Percentiles rank a stretch among this genome's conserved stretches.
Conservation (phyloP, 2,329 filamentous ascomycete species). For the Fusarium pseudonygamai region DNA sequence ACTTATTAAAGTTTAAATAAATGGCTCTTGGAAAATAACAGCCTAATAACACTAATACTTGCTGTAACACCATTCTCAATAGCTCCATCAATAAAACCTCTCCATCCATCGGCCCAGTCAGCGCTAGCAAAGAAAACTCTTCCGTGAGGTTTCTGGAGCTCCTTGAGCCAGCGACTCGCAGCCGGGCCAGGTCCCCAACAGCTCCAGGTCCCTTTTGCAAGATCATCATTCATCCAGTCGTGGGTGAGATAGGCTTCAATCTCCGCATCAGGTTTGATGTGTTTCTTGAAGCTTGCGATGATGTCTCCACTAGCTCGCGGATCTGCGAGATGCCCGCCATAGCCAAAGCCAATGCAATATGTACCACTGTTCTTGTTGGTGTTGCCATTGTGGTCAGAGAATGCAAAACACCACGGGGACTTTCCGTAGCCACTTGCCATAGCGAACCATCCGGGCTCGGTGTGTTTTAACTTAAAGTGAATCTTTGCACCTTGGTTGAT, state of each 20-base stretch:
- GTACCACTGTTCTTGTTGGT: neutral
- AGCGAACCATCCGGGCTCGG: constrained; percentile 10
- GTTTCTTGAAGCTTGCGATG: neutral
- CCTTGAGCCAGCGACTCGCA: constrained; percentile 11
- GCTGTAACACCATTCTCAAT: constrained; percentile 27
- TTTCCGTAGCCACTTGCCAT: constrained; percentile 7
- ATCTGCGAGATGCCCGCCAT: constrained; percentile 4
- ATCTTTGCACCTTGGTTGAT: constrained; percentile 23
- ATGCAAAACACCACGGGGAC: constrained; percentile 22
- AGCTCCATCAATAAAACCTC: constrained; percentile 38
- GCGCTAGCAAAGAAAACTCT: constrained; percentile 33
- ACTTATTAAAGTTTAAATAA: neutral
- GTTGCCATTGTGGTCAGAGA: constrained; percentile 33
- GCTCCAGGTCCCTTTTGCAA: constrained; percentile 26
- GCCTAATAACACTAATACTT: neutral
- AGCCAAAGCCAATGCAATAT: constrained; percentile 32
- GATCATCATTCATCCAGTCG: constrained; percentile 31
- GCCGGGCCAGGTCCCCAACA: constrained; percentile 26
- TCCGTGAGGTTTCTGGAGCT: constrained; percentile 24
- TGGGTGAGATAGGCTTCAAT: constrained; percentile 33
- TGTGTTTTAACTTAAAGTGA: constrained; percentile 16
- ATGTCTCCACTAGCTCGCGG: neutral
- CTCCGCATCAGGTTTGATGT: constrained; percentile 7
- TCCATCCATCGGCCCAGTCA: constrained; percentile 39
- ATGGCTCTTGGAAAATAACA: neutral